These are phyloP conservation scores for Zymoseptoria crescenta DNA, from an alignment of 2,329 filamentous ascomycete species.

Conservation along the genomic window DNA sequence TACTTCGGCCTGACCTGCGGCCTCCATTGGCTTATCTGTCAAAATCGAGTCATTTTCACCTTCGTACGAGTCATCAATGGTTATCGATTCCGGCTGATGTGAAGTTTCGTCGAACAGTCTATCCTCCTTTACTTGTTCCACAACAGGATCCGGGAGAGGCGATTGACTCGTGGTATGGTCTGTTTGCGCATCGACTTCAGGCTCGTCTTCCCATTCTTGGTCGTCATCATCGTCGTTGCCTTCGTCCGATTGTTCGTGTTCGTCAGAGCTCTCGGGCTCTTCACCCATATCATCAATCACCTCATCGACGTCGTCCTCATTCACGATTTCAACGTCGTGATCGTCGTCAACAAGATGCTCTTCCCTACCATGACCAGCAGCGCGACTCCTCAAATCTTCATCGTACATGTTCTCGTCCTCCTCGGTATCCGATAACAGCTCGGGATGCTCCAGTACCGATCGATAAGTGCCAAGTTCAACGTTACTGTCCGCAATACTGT, in stretches of 20 bases:
- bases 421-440: conserved; percentile 15
- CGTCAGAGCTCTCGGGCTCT: conserved; percentile 5
- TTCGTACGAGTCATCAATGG: background rate
- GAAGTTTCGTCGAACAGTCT: background rate
- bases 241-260: conserved; percentile 7
- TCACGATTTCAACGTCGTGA: conserved; percentile 4
- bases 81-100: background rate
- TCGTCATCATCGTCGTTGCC: conserved; percentile 4
- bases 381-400: conserved; percentile 4
- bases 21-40: background rate
- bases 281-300: conserved; percentile 17
- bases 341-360: background rate
- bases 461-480: background rate
- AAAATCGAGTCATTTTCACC: background rate
- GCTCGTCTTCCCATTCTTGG: conserved; percentile 7
- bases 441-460: conserved; percentile 3
- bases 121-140: background rate
- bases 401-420: conserved; percentile 15
- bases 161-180: background rate
- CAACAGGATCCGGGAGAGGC: background rate
- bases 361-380: background rate
- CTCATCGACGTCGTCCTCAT: conserved; percentile 16
- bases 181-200: conserved; percentile 4
- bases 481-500: background rate
- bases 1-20: background rate